Conservation (phyloP, 169 alveolate species). For the Plasmodium gonderi region DNA sequence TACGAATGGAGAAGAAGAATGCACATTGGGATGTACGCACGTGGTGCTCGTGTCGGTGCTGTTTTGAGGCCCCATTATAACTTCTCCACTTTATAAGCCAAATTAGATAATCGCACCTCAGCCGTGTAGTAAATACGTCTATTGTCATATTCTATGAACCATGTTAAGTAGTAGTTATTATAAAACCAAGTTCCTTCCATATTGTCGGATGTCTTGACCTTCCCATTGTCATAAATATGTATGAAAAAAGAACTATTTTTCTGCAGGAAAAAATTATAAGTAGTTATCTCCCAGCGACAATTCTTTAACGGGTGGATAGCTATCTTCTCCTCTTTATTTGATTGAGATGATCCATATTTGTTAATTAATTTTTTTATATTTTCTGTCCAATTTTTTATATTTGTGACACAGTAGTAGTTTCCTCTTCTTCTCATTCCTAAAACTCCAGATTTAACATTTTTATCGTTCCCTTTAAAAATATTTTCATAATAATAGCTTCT, state of each 20-base stretch:
- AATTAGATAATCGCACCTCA: background rate
- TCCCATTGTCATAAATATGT: conserved; percentile 35
- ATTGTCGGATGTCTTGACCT: background rate
- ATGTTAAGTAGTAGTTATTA: conserved; percentile 32
- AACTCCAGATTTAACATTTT: too few species aligned
- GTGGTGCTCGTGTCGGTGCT: too few species aligned
- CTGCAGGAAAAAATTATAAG: conserved; percentile 30
- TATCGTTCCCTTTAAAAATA: background rate
- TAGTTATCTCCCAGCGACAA: conserved; percentile 41
- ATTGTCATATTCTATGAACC: conserved; percentile 13
- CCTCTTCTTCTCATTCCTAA: too few species aligned
- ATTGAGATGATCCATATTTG: background rate
- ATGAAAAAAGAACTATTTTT: conserved; percentile 28
- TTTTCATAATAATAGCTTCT: background rate
- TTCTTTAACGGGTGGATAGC: conserved; percentile 49
- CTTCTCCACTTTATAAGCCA: background rate
- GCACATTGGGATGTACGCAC: too few species aligned
- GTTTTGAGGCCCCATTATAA: too few species aligned
- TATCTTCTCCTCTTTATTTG: background rate
- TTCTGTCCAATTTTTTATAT: background rate
- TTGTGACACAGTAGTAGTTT: too few species aligned
- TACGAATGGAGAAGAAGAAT: too few species aligned
- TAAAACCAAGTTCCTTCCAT: conserved; percentile 33
- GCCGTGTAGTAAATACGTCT: conserved; percentile 44
- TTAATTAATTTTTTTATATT: background rate